Base-by-base conservation (phyloP, 2,329 filamentous ascomycete genomes). In the Cladosporium sp. region DNA sequence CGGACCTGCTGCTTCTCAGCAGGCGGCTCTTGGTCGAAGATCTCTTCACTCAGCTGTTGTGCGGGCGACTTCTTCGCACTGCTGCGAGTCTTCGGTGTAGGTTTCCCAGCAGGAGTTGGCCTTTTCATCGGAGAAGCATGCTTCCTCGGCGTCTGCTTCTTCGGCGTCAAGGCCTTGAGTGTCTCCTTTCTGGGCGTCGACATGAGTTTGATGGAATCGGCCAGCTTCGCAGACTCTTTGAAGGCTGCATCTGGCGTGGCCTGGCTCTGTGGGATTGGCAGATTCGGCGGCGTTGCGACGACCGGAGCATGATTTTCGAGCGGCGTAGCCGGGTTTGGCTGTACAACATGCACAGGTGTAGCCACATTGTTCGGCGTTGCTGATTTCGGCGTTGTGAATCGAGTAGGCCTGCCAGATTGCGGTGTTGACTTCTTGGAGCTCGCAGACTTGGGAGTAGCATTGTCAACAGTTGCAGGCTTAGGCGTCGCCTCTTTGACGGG, bases 111-210 rank as follows among this genome's bases (percentile, higher is more conserved):
- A 2, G 69, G 68, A 7, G 71, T 70, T 2, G 66, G 66, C 48
- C 68, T 67, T 51, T 68, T 69, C 48, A 66, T 67, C 7, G 72
- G 71, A 12, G 70, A 73, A 11, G 62, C 51, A 48, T 72, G 71
- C 52, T 70, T 68, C 20, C 68, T 67, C 9, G 62, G 57, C 6
- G 60, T 56, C 29, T 64, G 61, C 47, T 67, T 68, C 34, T 63
- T 68, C 2, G 74, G 74, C 12, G 73, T 76, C 8, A 66, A 54
- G 15, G 67, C 55, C 49, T 62, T 64, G 29, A 64, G 55, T 4
- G 65, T 66, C 52, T 76, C 73, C 55, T 77, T 77, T 39, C 74
- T 64, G 4, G 74, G 74, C 0, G 74, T 77, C 0, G 71, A 73
- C 44, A 77, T 65, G 13, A 74, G 61, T 52, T 71, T 75, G 58